A percentile compares a stretch with the other conserved stretches of the same genome.
phyloP scores from a whole-genome alignment of 148 eudicot genomes.

The Rhododendron williamsianum region DNA sequence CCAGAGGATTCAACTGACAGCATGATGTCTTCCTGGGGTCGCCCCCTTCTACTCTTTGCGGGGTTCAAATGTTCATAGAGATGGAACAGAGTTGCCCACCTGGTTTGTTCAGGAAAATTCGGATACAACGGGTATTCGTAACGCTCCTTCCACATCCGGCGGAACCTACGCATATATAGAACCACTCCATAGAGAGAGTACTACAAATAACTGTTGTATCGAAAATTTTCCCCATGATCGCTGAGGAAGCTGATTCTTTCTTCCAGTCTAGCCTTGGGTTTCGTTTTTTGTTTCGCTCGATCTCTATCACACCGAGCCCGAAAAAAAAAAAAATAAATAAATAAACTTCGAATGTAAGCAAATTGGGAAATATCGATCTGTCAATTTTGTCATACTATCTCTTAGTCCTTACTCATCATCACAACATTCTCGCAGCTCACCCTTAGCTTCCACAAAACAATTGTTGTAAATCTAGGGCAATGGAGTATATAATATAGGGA shows the following conservation, averaged over 20 bases:
- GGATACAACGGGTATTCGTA: no score
- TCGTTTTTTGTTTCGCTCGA: neutral
- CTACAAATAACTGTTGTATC: no score
- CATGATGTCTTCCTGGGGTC: no score
- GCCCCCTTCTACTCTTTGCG: no score
- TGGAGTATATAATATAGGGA: neutral
- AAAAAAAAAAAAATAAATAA: neutral
- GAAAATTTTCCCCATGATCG: no score
- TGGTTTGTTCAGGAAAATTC: no score
- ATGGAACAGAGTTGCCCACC: no score
- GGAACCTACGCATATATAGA: no score
- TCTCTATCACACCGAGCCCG: neutral
- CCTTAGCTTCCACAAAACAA: neutral
- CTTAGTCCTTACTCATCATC: neutral
- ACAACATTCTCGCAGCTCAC: neutral
- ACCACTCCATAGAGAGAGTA: no score
- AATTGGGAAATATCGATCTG: neutral
- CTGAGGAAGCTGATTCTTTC: neutral
- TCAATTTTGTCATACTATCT: neutral
- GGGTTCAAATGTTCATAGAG: no score
- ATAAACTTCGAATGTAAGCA: neutral
- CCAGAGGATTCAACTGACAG: neutral
- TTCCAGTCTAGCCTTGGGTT: neutral
- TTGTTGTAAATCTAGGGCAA: neutral
- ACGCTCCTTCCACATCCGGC: no score